These are phyloP conservation scores for Globisporangium paddicum DNA, from an alignment of 352 stramenopile genomes.

Conservation along the genomic window DNA sequence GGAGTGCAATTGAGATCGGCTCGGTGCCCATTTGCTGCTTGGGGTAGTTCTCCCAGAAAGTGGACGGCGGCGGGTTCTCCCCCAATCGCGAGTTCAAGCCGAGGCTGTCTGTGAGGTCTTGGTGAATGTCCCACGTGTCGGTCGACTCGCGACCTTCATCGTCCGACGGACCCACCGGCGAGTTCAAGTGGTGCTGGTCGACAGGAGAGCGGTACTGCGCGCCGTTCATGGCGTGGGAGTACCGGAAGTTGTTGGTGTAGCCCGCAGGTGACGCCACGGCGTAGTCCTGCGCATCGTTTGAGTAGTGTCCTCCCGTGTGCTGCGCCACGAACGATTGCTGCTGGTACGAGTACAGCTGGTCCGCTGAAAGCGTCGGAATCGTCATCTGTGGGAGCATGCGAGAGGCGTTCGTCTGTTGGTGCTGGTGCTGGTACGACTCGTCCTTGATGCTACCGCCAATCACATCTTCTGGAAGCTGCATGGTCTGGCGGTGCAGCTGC, in stretches of 20 bases:
- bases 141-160: constrained; percentile 20
- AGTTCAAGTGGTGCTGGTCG: constrained; percentile 9
- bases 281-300: constrained; percentile 8
- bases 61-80: constrained; percentile 34
- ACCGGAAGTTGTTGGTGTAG: constrained; percentile 13
- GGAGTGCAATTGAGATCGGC: constrained; percentile 20
- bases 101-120: constrained; percentile 19
- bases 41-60: constrained; percentile 41
- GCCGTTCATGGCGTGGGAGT: constrained; percentile 4
- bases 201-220: constrained; percentile 6
- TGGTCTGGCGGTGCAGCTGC: constrained; percentile 52
- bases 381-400: constrained; percentile 15
- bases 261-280: background rate
- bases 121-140: constrained; percentile 25
- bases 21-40: constrained; percentile 26
- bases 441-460: constrained; percentile 9
- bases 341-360: constrained; percentile 11
- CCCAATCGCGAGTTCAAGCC: constrained; percentile 19
- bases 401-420: background rate
- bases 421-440: constrained; percentile 8
- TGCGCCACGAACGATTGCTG: constrained; percentile 11
- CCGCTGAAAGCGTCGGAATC: background rate
- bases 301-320: constrained; percentile 7
- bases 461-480: constrained; percentile 34
- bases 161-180: constrained; percentile 1